A percentile compares a stretch with the other conserved stretches of the same genome.
These are phyloP conservation scores for Phyllosticta ampelicida DNA, from an alignment of 2,329 filamentous ascomycete species.

Conservation along the genomic window DNA sequence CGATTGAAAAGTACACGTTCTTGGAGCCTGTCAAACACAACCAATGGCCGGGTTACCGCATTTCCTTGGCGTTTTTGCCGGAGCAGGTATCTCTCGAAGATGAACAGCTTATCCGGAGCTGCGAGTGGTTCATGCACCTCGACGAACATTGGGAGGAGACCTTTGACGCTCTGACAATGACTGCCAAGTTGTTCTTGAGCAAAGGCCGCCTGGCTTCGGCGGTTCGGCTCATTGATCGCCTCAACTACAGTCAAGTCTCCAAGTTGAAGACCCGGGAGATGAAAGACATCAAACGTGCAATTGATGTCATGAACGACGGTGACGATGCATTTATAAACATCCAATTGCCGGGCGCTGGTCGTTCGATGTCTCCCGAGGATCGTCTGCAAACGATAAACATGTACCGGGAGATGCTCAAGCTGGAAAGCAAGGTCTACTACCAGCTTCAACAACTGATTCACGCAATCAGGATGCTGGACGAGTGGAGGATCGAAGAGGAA, in stretches of 20 bases:
- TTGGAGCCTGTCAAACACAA: constrained; percentile 39
- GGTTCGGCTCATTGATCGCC: constrained; percentile 40
- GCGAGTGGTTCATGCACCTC: constrained; percentile 28
- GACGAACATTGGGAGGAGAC: constrained; percentile 8
- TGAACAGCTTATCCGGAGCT: constrained; percentile 8
- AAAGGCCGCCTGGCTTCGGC: constrained; percentile 45
- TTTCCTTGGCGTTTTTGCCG: constrained; percentile 57
- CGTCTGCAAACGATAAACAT: constrained; percentile 12
- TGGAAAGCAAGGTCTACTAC: constrained; percentile 26
- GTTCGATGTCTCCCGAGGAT: constrained; percentile 10
- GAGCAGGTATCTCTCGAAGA: constrained; percentile 5
- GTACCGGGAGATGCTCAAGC: constrained; percentile 13
- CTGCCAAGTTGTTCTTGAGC: constrained; percentile 72
- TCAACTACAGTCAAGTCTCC: constrained; percentile 39
- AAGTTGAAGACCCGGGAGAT: constrained; percentile 30
- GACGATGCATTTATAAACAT: background rate
- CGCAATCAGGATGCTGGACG: constrained; percentile 31
- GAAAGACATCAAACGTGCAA: constrained; percentile 24
- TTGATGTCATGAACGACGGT: constrained; percentile 20
- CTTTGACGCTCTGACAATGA: constrained; percentile 55
- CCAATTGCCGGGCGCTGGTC: background rate
- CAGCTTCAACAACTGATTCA: constrained; percentile 34
- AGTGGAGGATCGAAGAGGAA: constrained; percentile 34
- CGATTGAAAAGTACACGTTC: constrained; percentile 31
- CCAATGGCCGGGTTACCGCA: constrained; percentile 47